Evolutionary conservation across 2,329 filamentous ascomycete species (phyloP).

Genomic region (Tolypocladium pustulatum): DNA sequence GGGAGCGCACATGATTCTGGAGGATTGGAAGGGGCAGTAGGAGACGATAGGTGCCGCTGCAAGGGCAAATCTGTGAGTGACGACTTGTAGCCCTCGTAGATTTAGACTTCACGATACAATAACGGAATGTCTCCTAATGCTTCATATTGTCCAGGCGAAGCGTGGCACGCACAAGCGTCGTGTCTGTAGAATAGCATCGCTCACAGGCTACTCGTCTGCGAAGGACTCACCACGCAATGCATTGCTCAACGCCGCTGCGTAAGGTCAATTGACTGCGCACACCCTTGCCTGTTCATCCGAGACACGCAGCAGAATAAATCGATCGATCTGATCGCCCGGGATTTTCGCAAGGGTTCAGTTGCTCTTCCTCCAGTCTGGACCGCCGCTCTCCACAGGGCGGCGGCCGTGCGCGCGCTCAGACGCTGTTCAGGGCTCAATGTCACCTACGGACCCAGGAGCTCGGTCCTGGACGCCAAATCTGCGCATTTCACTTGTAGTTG

Average conservation of each 20-base stretch:
- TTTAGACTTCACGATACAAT: too few relatives aligned
- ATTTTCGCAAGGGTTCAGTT: not conserved
- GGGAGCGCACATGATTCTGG: slow-evolving; percentile 17
- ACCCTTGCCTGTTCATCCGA: not conserved
- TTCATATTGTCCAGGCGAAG: not conserved
- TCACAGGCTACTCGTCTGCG: too few relatives aligned
- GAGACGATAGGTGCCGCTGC: not conserved
- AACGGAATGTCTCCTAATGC: not conserved
- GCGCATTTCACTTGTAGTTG: not conserved
- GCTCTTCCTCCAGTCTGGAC: not conserved
- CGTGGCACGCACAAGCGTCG: not conserved
- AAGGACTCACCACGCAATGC: too few relatives aligned
- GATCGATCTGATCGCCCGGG: not conserved
- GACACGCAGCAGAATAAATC: not conserved
- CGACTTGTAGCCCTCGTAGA: too few relatives aligned
- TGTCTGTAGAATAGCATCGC: too few relatives aligned
- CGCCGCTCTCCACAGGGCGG: not conserved
- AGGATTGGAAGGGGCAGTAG: slow-evolving; percentile 9
- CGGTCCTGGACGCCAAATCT: not conserved
- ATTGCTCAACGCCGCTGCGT: not conserved
- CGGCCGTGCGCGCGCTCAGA: not conserved
- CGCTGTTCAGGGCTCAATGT: not conserved
- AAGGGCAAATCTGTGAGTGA: too few relatives aligned
- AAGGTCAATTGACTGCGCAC: not conserved
- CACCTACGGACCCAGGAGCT: not conserved